Percentiles rank a stretch among this genome's conserved stretches.
Conservation (phyloP, 805 yeast genomes). For the Jamesozyma hellenica region DNA sequence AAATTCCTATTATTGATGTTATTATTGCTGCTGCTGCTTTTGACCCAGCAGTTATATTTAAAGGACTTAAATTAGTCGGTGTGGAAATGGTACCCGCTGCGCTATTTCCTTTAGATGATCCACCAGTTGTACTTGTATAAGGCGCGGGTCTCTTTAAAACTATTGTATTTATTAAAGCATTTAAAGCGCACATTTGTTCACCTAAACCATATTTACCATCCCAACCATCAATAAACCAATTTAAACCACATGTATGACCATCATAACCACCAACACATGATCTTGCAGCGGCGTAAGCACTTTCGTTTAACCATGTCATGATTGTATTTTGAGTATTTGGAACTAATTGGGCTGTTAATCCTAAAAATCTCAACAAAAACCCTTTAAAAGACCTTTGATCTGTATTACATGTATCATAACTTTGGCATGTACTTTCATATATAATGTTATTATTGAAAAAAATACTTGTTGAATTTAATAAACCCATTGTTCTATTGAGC, state of each 20-base stretch:
- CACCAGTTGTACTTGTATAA: constrained; percentile 52
- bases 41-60: constrained; percentile 36
- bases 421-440: constrained; percentile 79
- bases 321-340: constrained; percentile 36
- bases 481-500: constrained; percentile 47
- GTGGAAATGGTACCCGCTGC: constrained; percentile 49
- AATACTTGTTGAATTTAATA: constrained; percentile 44
- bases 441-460: constrained; percentile 44
- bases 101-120: constrained; percentile 54
- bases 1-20: constrained; percentile 42
- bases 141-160: constrained; percentile 41
- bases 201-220: constrained; percentile 76
- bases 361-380: constrained; percentile 60
- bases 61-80: constrained; percentile 30
- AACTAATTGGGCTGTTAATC: constrained; percentile 57
- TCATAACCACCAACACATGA: constrained; percentile 83
- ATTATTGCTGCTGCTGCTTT: constrained; percentile 59
- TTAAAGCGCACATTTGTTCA: constrained; percentile 80
- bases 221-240: constrained; percentile 58
- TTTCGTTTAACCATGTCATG: constrained; percentile 31
- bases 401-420: constrained; percentile 49
- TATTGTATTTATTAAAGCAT: constrained; percentile 37
- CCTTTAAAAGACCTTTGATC: constrained; percentile 90
- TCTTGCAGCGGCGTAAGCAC: constrained; percentile 63
- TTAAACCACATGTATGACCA: constrained; percentile 75